Evolutionary conservation across 495 filamentous ascomycete genomes (phyloP).

Genomic region (Aspergillus panamensis): DNA sequence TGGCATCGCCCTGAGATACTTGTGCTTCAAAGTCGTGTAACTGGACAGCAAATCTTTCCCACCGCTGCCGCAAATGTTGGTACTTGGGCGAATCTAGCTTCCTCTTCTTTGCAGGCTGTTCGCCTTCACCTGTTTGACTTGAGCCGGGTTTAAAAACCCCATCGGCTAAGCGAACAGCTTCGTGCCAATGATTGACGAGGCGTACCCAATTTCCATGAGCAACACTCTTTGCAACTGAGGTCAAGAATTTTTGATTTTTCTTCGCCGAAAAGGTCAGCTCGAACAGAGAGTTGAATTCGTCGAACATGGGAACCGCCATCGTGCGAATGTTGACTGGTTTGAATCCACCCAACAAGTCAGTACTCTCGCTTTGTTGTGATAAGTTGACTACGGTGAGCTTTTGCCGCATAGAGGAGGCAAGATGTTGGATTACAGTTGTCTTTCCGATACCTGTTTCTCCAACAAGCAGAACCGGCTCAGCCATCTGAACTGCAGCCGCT

Average conservation of each 20-base stretch:
- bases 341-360: slow-evolving; percentile 90
- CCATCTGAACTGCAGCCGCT: slow-evolving; percentile 71
- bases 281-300: slow-evolving; percentile 89
- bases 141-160: slow-evolving; percentile 53
- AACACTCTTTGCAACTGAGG: slow-evolving; percentile 72
- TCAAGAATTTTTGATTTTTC: slow-evolving; percentile 82
- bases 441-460: slow-evolving; percentile 99
- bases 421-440: slow-evolving; percentile 89
- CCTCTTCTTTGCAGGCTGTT: slow-evolving; percentile 74
- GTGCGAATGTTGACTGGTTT: slow-evolving; percentile 90
- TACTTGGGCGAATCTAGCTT: slow-evolving; percentile 70
- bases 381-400: slow-evolving; percentile 88
- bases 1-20: slow-evolving; percentile 68
- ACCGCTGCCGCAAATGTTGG: slow-evolving; percentile 64
- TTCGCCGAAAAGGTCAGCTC: slow-evolving; percentile 76
- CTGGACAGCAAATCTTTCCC: slow-evolving; percentile 74
- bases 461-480: slow-evolving; percentile 87
- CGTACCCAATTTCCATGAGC: slow-evolving; percentile 79
- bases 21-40: slow-evolving; percentile 80
- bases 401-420: slow-evolving; percentile 75
- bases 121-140: slow-evolving; percentile 38
- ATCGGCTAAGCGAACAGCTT: slow-evolving; percentile 81
- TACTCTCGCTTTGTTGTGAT: slow-evolving; percentile 94
- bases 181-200: slow-evolving; percentile 79
- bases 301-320: slow-evolving; percentile 83